Conservation (phyloP, 2,329 filamentous ascomycete species). For the Byssothecium circinans region DNA sequence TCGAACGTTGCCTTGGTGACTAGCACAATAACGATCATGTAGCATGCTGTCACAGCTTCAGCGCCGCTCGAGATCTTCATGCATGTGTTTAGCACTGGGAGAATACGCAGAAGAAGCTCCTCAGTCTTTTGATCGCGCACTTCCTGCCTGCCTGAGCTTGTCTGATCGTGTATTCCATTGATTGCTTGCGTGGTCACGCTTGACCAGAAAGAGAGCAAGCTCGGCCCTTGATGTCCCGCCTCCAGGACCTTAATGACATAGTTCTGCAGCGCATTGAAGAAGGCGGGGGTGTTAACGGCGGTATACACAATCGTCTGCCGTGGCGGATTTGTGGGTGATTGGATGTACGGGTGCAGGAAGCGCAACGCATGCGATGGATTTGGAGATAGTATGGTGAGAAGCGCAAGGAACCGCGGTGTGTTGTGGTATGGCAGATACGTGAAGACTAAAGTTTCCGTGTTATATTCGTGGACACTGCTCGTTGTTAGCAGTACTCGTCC, state of each 20-base stretch:
- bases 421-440: constrained; percentile 93
- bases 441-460: constrained; percentile 74
- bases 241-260: constrained; percentile 77
- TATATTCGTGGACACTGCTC: constrained; percentile 83
- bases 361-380: constrained; percentile 74
- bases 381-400: constrained; percentile 83
- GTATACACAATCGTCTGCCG: constrained; percentile 82
- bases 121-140: constrained; percentile 82
- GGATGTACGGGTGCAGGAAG: constrained; percentile 85
- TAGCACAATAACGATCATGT: constrained; percentile 86
- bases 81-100: constrained; percentile 73
- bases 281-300: constrained; percentile 73
- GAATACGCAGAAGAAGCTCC: constrained; percentile 68
- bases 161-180: constrained; percentile 76
- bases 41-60: constrained; percentile 81
- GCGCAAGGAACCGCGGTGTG: constrained; percentile 78
- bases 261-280: constrained; percentile 75
- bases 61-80: constrained; percentile 74
- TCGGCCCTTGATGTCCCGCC: constrained; percentile 71
- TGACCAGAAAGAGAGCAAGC: constrained; percentile 86
- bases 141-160: constrained; percentile 72
- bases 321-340: constrained; percentile 72
- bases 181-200: constrained; percentile 83
- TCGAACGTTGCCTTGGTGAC: constrained; percentile 79
- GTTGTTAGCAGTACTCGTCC: constrained; percentile 9